Evolutionary conservation across 805 yeast genomes (phyloP), one percentile per base, ranked within the genome.

Genomic region (Priceomyces carsonii): DNA sequence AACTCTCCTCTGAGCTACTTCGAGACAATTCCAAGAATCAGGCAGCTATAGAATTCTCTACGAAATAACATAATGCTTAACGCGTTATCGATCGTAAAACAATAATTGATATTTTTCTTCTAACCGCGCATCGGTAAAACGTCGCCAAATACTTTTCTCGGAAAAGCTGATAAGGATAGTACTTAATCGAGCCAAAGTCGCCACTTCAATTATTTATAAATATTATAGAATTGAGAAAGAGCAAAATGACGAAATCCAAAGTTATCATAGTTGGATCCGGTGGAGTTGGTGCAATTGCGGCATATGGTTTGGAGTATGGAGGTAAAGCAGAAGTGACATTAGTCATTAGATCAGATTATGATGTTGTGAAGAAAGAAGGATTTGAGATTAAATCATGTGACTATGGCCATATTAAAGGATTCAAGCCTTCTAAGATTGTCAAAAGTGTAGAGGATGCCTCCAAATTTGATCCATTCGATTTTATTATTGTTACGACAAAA

Each of bases 261-360:
- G 75, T 79, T 18, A 60, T 84, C 8, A 60, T 84, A 8, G 71
- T 84, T 23, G 93, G 93, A n/a, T 75, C 85, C 32, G 95, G 93
- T 14, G 93, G 90, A 26, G 91, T 85, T 13, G 95, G 95, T 25
- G 71, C 85, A 17, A 74, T 85, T 26, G 80, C 82, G 2, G 83
- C 90, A 0, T 70, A 78, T 32, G 76, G 82, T 0, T 61, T 85
- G 20, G 68, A 64, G 45, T 51, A 54, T 28, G 61, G 70, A 23
- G 74, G 69, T 0, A 53, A 63, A 25, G 66, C 76, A 6, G 49
- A 49, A 10, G 57, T 57, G 10, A 52, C 63, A 9, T 39, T 51
- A 4, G 60, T 59, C 6, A 43, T 59, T 18, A 38, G 65, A 29
- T 57, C 63, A 1, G 62, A 55, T 36, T 57, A 52, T 39, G 50